Conservation (phyloP, 2,329 filamentous ascomycete species). For the Aspergillus uvarum region DNA sequence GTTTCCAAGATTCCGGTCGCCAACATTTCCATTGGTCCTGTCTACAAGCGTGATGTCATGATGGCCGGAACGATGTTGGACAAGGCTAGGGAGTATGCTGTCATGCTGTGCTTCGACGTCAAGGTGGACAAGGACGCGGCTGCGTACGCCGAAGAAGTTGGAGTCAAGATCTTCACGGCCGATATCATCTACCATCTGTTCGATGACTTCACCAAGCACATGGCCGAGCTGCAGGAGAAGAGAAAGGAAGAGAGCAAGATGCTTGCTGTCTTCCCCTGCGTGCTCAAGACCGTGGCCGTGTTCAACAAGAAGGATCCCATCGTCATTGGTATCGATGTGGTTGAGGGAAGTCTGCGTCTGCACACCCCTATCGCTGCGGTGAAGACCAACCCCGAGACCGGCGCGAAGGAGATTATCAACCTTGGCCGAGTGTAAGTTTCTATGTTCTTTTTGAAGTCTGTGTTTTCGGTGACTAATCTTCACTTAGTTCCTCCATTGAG, state of each 20-base stretch:
- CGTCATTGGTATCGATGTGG: conserved; percentile 89
- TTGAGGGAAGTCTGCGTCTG: conserved; percentile 82
- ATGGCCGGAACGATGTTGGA: conserved; percentile 92
- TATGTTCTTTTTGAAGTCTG: background rate
- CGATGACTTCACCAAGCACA: conserved; percentile 93
- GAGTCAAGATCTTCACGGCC: conserved; percentile 96
- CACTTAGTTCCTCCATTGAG: conserved; percentile 81
- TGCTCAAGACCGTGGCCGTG: conserved; percentile 82
- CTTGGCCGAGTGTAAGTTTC: conserved; percentile 86
- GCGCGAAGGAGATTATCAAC: conserved; percentile 76
- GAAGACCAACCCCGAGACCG: conserved; percentile 75
- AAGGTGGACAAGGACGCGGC: conserved; percentile 97
- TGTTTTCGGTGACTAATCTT: conserved; percentile 21
- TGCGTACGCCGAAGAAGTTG: conserved; percentile 85
- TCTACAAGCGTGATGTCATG: conserved; percentile 97
- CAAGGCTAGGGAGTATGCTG: conserved; percentile 90
- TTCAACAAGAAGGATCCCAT: conserved; percentile 99
- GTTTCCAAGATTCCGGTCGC: conserved; percentile 95
- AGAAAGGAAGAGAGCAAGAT: conserved; percentile 97
- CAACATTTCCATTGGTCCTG: conserved; percentile 94
- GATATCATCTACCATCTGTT: conserved; percentile 99
- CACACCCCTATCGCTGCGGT: conserved; percentile 89
- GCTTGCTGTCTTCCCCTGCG: conserved; percentile 93
- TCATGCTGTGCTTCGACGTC: conserved; percentile 99
- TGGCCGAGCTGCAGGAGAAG: conserved; percentile 80